These are phyloP conservation scores for Fraxinus americana DNA, from an alignment of 257 asterid genomes.

Conservation along the genomic window DNA sequence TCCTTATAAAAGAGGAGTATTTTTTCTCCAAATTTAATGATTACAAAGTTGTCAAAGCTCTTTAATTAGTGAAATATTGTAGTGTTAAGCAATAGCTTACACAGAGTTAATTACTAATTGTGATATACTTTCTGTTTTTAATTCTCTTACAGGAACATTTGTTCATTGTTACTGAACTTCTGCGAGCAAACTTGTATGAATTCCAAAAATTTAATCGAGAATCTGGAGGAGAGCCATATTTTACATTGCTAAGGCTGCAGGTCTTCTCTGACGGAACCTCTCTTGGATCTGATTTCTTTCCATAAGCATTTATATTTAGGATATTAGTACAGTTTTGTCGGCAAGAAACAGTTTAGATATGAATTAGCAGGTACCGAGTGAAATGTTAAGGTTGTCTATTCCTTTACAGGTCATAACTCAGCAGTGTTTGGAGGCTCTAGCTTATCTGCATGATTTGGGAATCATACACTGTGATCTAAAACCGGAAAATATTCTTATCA, in stretches of 20 bases:
- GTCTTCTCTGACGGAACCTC: conserved; percentile 29
- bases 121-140: neutral
- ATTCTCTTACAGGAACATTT: conserved; percentile 71
- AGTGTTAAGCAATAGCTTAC: neutral
- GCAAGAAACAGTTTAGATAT: too few relatives aligned
- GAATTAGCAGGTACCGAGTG: neutral
- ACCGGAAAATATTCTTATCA: conserved; percentile 93
- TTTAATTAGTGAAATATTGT: neutral
- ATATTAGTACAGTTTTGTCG: neutral
- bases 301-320: neutral
- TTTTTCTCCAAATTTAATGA: neutral
- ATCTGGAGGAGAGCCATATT: conserved; percentile 80
- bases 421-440: conserved; percentile 85
- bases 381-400: conserved; percentile 25
- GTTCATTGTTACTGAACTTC: conserved; percentile 88
- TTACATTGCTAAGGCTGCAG: conserved; percentile 80
- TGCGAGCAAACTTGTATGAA: conserved; percentile 85
- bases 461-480: conserved; percentile 93
- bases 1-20: neutral
- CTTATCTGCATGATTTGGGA: conserved; percentile 78
- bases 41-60: neutral
- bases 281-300: neutral
- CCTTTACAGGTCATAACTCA: conserved; percentile 65
- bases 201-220: conserved; percentile 83
- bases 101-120: conserved; percentile 4